These are phyloP conservation scores for Boletales sp. DNA, from an alignment of 768 basidiomycete species.

Conservation along the genomic window DNA sequence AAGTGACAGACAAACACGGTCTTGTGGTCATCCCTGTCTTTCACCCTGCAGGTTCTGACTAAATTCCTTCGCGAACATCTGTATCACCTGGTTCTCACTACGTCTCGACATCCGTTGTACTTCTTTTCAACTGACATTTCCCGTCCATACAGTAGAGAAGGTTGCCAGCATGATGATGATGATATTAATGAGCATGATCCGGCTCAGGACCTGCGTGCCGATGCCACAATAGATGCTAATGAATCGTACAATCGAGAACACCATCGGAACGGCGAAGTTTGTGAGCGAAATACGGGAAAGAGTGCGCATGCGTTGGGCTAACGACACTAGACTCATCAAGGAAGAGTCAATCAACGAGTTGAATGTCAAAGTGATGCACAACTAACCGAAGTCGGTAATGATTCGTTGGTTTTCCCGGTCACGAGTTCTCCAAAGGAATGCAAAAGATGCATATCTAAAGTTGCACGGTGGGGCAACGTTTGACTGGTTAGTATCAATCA, in stretches of 20 bases:
- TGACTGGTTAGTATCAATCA: neutral
- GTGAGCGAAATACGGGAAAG: constrained; percentile 24
- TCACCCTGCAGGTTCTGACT: too few relatives aligned
- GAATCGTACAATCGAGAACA: constrained; percentile 12
- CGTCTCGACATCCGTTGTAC: too few relatives aligned
- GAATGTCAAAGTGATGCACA: neutral
- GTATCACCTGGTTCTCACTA: too few relatives aligned
- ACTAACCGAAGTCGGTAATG: neutral
- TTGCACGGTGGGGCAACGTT: neutral
- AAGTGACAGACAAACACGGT: too few relatives aligned
- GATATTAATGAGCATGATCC: constrained; percentile 6
- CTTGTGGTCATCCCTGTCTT: too few relatives aligned
- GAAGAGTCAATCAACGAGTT: neutral
- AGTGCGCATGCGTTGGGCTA: constrained; percentile 8
- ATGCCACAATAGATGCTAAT: constrained; percentile 1
- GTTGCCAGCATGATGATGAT: constrained; percentile 4
- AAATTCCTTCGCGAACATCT: too few relatives aligned
- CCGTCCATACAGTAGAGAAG: constrained; percentile 9
- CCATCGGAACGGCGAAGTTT: constrained; percentile 25
- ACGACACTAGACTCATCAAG: neutral
- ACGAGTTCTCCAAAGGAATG: constrained; percentile 13
- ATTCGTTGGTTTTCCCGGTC: neutral
- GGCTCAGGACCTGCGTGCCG: neutral
- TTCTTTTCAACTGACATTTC: neutral
- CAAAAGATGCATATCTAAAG: constrained; percentile 6